These are phyloP conservation scores for Acanthamoeba royreba DNA, from an alignment of 208 protist species.

Conservation along the genomic window DNA sequence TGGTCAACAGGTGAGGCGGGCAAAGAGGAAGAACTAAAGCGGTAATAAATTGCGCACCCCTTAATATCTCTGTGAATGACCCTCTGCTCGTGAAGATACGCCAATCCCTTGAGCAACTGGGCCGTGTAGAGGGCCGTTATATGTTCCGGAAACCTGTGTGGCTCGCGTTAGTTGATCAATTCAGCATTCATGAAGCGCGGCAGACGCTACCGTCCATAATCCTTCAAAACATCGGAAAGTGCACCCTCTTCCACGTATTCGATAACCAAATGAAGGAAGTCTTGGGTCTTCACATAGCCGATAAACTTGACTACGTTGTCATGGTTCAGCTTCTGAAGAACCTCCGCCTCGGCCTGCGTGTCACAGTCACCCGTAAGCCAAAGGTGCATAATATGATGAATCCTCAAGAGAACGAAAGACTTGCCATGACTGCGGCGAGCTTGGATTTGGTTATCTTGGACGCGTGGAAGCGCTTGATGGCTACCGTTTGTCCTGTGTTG, in stretches of 20 bases:
- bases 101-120: conserved; percentile 84
- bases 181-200: too few relatives aligned
- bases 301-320: conserved; percentile 85
- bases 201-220: conserved; percentile 85
- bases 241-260: conserved; percentile 89
- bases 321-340: conserved; percentile 82
- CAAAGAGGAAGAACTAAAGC: neutral
- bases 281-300: conserved; percentile 70
- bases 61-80: conserved; percentile 89
- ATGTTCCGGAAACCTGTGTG: neutral
- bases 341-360: conserved; percentile 74
- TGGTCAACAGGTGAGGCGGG: neutral
- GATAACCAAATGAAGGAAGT: conserved; percentile 84
- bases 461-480: conserved; percentile 76
- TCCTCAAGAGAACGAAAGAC: neutral
- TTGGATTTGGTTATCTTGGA: conserved; percentile 63
- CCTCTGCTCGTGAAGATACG: conserved; percentile 85
- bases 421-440: conserved; percentile 56
- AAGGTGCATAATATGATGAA: neutral
- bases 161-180: too few relatives aligned
- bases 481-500: conserved; percentile 75
- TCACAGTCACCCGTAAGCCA: too few relatives aligned
- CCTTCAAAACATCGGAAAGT: conserved; percentile 82
- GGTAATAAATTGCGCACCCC: conserved; percentile 54
- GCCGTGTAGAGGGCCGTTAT: conserved; percentile 82